Evolutionary conservation across 345 rosid genomes (phyloP).

Genomic region (Theobroma cacao): DNA sequence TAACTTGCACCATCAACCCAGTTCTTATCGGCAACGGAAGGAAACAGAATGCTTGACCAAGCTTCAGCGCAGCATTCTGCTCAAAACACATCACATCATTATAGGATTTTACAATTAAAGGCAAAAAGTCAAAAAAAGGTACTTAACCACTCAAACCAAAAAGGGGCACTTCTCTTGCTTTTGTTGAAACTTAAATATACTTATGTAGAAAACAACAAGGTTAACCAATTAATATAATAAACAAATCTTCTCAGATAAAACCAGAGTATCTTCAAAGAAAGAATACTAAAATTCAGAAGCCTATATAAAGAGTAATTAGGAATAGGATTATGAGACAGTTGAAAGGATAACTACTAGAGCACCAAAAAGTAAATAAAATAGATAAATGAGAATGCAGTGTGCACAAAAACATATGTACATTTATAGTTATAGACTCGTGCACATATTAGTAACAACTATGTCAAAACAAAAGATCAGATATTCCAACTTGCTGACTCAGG

Average conservation of each 20-base stretch:
- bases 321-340: neutral
- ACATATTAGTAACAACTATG: neutral
- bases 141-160: constrained; percentile 1
- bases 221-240: neutral
- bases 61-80: constrained; percentile 63
- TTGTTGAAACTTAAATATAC: neutral
- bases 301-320: neutral
- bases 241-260: neutral
- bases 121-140: neutral
- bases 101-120: constrained; percentile 16
- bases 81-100: constrained; percentile 29
- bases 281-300: neutral
- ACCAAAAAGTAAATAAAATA: neutral
- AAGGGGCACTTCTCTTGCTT: neutral
- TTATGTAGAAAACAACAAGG: neutral
- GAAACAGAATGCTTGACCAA: constrained; percentile 90
- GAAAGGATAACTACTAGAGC: neutral
- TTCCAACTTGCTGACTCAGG: neutral
- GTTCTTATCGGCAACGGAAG: constrained; percentile 95
- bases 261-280: neutral
- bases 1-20: constrained; percentile 81
- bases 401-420: neutral
- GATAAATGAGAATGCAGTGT: neutral
- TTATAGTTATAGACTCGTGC: neutral
- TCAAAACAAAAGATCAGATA: neutral